Evolutionary conservation across 768 basidiomycete genomes (phyloP).

Genomic region (Naematelia encephala): DNA sequence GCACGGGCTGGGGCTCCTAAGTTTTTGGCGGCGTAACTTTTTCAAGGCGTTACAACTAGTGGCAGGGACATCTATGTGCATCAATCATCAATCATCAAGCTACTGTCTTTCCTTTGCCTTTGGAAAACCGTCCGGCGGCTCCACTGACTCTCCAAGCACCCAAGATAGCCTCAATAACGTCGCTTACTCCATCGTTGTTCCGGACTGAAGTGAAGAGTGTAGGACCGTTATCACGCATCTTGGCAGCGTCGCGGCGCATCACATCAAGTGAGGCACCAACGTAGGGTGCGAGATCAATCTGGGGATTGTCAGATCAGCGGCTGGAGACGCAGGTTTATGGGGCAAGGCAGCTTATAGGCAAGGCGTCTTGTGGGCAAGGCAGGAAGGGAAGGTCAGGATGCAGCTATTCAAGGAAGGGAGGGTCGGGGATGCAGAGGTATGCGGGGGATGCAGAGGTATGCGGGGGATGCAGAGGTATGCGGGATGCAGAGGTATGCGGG

Average conservation of each 20-base stretch:
- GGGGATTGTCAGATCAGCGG: conserved; percentile 11
- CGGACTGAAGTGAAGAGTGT: conserved; percentile 86
- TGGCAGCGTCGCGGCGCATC: conserved; percentile 86
- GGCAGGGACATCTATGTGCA: neutral
- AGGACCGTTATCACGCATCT: conserved; percentile 92
- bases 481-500: no score
- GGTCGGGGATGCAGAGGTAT: neutral
- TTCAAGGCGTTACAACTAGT: no score
- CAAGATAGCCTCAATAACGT: conserved; percentile 73
- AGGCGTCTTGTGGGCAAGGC: neutral
- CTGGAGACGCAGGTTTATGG: neutral
- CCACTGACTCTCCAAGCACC: conserved; percentile 74
- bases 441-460: no score
- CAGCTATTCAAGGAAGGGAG: neutral
- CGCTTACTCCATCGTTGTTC: conserved; percentile 71
- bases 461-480: no score
- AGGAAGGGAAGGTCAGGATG: neutral
- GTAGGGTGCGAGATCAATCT: conserved; percentile 91
- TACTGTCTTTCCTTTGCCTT: conserved; percentile 30
- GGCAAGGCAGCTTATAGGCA: neutral
- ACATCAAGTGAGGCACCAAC: conserved; percentile 90
- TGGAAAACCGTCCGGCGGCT: conserved; percentile 42
- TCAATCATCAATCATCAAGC: neutral
- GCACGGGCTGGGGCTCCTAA: no score
- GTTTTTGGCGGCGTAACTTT: no score